These are phyloP conservation scores for Brassica balearica DNA, from an alignment of 441 rosid species.

Conservation along the genomic window DNA sequence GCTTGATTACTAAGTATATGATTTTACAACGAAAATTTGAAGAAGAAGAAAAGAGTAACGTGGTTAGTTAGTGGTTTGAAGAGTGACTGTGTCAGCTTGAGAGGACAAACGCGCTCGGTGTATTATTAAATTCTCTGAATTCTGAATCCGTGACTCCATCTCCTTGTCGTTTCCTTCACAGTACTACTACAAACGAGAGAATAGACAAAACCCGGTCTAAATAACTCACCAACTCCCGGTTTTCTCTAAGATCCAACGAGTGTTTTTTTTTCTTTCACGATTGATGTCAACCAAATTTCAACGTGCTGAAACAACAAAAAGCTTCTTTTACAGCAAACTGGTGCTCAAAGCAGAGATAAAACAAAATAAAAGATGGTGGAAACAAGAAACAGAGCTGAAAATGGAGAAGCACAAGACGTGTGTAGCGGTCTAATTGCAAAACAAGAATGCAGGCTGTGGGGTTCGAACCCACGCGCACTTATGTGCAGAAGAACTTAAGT, in stretches of 20 bases:
- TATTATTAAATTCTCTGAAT: not conserved
- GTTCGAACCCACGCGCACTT: constrained; percentile 99
- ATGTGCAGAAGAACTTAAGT: constrained; percentile 95
- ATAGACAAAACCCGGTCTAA: constrained; percentile 29
- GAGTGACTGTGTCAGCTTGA: constrained; percentile 1
- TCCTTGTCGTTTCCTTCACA: constrained; percentile 30
- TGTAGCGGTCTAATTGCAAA: not conserved
- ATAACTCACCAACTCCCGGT: constrained; percentile 27
- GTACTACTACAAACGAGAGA: not conserved
- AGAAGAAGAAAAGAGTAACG: constrained; percentile 17
- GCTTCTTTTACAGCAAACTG: not conserved
- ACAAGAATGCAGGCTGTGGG: constrained; percentile 71
- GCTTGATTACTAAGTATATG: not conserved
- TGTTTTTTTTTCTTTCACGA: too few species aligned
- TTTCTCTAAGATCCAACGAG: not conserved
- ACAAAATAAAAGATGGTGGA: not conserved
- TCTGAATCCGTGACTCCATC: constrained; percentile 37
- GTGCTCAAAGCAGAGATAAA: not conserved
- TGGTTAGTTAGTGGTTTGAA: constrained; percentile 29
- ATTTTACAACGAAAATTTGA: constrained; percentile 11
- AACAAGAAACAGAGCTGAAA: not conserved
- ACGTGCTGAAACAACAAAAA: too few species aligned
- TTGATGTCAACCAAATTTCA: not conserved
- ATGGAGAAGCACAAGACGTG: too few species aligned
- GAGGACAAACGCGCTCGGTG: constrained; percentile 21